phyloP scores from a whole-genome alignment of 2,329 filamentous ascomycete species.

The Trichoderma aggressivum region DNA sequence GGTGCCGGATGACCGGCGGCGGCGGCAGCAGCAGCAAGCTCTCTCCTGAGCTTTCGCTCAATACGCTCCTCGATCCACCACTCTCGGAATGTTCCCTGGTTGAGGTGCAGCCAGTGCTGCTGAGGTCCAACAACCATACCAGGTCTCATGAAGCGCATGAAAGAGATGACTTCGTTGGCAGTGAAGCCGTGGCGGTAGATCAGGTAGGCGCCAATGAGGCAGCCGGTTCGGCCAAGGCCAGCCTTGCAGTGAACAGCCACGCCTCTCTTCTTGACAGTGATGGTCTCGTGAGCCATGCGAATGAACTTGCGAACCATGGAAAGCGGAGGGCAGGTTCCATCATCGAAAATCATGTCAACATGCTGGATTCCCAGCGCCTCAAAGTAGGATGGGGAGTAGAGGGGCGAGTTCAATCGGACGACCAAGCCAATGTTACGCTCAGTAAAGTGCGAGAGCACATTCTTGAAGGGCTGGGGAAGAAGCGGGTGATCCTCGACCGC shows the following conservation, averaged over 20 bases:
- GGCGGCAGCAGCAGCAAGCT: conserved; percentile 47
- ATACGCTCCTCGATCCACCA: conserved; percentile 95
- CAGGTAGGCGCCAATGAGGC: conserved; percentile 92
- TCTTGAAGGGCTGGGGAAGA: conserved; percentile 87
- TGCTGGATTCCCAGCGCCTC: conserved; percentile 92
- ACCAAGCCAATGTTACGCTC: conserved; percentile 88
- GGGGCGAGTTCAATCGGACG: conserved; percentile 88
- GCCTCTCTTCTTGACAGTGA: conserved; percentile 82
- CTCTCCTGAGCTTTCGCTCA: conserved; percentile 62
- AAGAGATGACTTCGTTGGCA: conserved; percentile 94
- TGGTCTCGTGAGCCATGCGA: conserved; percentile 89
- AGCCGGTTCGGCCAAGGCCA: conserved; percentile 90
- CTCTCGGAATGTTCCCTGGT: conserved; percentile 95
- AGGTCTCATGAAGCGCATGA: conserved; percentile 98
- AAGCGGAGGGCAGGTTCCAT: conserved; percentile 90
- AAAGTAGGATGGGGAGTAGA: conserved; percentile 97
- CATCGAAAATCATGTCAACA: conserved; percentile 99
- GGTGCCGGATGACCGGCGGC: conserved; percentile 40
- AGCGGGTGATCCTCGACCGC: conserved; percentile 67
- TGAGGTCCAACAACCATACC: conserved; percentile 99
- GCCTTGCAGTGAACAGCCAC: conserved; percentile 99
- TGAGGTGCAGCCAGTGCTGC: conserved; percentile 97
- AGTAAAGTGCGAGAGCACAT: conserved; percentile 85
- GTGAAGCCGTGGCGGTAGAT: conserved; percentile 98
- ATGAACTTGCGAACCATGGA: conserved; percentile 92